phyloP scores from a whole-genome alignment of 371 early-diverging fungal species.

The Blastocladiella emersonii region DNA sequence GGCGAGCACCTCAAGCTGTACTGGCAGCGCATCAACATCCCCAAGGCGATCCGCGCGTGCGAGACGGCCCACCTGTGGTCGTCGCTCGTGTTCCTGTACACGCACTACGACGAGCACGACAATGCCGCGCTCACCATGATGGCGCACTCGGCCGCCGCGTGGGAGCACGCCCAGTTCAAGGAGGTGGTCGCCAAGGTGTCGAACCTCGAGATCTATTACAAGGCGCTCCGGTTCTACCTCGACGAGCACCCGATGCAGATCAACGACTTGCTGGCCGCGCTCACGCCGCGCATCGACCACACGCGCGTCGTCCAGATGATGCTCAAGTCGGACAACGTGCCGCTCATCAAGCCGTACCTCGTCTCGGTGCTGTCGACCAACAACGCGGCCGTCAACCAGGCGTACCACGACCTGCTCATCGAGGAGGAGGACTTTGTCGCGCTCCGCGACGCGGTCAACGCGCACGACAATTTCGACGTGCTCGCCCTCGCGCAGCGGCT shows the following conservation, averaged over 20 bases:
- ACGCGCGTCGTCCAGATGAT: conserved; percentile 90
- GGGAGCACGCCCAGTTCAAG: conserved; percentile 92
- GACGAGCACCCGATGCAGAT: conserved; percentile 84
- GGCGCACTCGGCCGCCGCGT: conserved; percentile 72
- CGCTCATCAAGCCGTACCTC: conserved; percentile 86
- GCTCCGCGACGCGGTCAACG: conserved; percentile 79
- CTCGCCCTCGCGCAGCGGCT: conserved; percentile 76
- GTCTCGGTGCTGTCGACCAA: conserved; percentile 82
- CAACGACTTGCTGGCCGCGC: conserved; percentile 72
- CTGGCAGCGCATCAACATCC: conserved; percentile 92
- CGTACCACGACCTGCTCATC: conserved; percentile 85
- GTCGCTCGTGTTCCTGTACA: conserved; percentile 91
- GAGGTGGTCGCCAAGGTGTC: conserved; percentile 88
- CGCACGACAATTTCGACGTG: conserved; percentile 81
- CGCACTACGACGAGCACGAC: conserved; percentile 95
- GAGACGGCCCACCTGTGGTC: conserved; percentile 88
- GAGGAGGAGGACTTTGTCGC: conserved; percentile 92
- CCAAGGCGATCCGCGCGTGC: conserved; percentile 91
- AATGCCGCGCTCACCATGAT: conserved; percentile 91
- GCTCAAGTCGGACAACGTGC: conserved; percentile 88
- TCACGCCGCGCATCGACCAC: conserved; percentile 86
- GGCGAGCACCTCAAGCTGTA: conserved; percentile 93
- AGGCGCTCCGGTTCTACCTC: conserved; percentile 86
- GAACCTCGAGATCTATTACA: conserved; percentile 92
- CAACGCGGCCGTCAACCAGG: conserved; percentile 75